Evolutionary conservation across 2,329 filamentous ascomycete species (phyloP).

Genomic region (Penicillium vulpinum): DNA sequence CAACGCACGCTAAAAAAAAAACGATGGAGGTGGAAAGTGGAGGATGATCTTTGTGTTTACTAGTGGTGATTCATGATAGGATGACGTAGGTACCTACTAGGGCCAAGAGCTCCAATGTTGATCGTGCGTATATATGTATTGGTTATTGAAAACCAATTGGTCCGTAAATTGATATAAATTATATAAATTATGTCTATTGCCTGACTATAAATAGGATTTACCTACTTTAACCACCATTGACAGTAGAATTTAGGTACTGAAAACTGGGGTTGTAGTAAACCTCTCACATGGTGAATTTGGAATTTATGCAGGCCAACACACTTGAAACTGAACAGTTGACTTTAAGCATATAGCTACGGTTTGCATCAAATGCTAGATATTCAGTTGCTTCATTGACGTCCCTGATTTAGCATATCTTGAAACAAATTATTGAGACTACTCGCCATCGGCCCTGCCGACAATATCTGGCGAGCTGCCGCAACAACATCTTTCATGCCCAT

Average conservation of each 20-base stretch:
- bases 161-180: neutral
- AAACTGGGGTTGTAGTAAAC: no score
- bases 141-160: neutral
- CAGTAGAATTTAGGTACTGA: neutral
- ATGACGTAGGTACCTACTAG: slow-evolving; percentile 13
- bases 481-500: slow-evolving; percentile 46
- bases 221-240: neutral
- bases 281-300: neutral
- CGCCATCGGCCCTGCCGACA: slow-evolving; percentile 31
- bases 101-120: no score
- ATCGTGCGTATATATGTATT: no score
- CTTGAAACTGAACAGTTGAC: neutral
- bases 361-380: neutral
- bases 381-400: slow-evolving; percentile 7
- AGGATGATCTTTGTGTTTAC: neutral
- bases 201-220: neutral
- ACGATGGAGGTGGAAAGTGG: neutral
- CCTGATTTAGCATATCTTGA: slow-evolving; percentile 31
- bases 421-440: slow-evolving; percentile 33
- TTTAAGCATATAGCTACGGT: neutral
- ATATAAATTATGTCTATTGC: neutral
- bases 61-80: neutral
- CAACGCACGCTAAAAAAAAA: neutral
- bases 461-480: slow-evolving; percentile 33
- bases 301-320: neutral